Conservation (phyloP, 768 basidiomycete genomes). For the Tricholoma matsutake region DNA sequence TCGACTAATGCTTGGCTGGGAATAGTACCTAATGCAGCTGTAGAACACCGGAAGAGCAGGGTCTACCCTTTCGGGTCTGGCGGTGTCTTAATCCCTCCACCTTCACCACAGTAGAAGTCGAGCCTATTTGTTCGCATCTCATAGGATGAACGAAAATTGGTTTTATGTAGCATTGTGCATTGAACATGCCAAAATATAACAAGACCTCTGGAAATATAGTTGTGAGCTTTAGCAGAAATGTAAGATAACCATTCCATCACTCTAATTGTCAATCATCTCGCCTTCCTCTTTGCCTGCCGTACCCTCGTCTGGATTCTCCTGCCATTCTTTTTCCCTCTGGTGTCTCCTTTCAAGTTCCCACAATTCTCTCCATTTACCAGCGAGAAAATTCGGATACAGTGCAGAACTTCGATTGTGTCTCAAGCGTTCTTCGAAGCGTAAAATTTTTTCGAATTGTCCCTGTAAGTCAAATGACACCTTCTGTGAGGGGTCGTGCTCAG, state of each 20-base stretch:
- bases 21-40: background rate
- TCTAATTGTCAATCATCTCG: constrained; percentile 25
- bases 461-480: constrained; percentile 53
- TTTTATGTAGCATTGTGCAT: background rate
- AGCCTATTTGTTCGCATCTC: no score
- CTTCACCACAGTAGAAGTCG: no score
- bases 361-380: constrained; percentile 53
- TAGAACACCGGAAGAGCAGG: background rate
- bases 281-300: constrained; percentile 39
- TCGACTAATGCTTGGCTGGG: background rate
- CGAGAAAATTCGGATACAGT: constrained; percentile 59
- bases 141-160: background rate
- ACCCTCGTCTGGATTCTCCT: constrained; percentile 22
- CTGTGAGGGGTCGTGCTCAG: constrained; percentile 26
- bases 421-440: constrained; percentile 58
- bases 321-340: constrained; percentile 29
- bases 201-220: background rate
- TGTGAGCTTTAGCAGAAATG: background rate
- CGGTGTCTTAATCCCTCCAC: no score
- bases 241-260: background rate
- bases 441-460: constrained; percentile 57
- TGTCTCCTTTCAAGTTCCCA: constrained; percentile 41
- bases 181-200: background rate
- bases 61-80: no score
- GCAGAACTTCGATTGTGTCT: constrained; percentile 48